Conservation (phyloP, 805 yeast genomes). For the Zygosaccharomyces bisporus region DNA sequence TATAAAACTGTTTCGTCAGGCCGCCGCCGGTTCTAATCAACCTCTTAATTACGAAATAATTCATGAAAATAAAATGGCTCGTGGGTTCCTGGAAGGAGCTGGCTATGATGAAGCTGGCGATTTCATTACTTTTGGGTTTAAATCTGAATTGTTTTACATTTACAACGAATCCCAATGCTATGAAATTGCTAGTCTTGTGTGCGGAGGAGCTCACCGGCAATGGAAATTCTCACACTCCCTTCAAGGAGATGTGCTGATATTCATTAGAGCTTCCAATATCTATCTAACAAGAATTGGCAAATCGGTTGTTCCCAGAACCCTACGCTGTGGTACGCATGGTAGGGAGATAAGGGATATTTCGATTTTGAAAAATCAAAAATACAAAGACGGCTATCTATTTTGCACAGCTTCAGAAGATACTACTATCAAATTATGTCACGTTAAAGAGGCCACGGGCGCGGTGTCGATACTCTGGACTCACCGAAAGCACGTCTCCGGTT, state of each 20-base stretch:
- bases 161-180: conserved; percentile 78
- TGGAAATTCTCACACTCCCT: conserved; percentile 53
- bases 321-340: conserved; percentile 77
- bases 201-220: conserved; percentile 90
- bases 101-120: conserved; percentile 43
- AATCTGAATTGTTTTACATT: conserved; percentile 68
- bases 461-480: conserved; percentile 54
- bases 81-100: conserved; percentile 81
- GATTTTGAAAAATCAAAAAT: conserved; percentile 38
- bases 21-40: not conserved
- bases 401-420: conserved; percentile 91
- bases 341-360: conserved; percentile 80
- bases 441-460: conserved; percentile 38
- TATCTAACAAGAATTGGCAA: conserved; percentile 37
- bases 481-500: conserved; percentile 83
- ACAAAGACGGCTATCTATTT: conserved; percentile 41
- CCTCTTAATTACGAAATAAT: conserved; percentile 23
- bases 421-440: conserved; percentile 54
- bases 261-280: conserved; percentile 54
- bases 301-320: conserved; percentile 30
- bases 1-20: conserved; percentile 22
- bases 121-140: conserved; percentile 72
- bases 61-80: conserved; percentile 60
- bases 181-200: conserved; percentile 64
- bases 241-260: conserved; percentile 45